Conservation (phyloP, 495 filamentous ascomycete genomes). For the Penicillium cinerascens region DNA sequence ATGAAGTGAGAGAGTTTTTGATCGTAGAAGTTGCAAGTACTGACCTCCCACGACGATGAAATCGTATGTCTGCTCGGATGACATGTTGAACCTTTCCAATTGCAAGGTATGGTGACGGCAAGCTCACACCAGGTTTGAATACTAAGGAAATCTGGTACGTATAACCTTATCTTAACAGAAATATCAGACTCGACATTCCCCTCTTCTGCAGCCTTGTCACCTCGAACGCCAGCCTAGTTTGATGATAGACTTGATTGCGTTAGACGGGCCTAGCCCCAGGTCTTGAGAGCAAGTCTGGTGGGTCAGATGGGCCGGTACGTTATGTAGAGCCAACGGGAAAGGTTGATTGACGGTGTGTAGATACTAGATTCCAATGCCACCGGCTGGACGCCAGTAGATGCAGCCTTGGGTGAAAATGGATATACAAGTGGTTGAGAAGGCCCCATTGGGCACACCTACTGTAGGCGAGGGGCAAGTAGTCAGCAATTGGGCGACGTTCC, state of each 20-base stretch:
- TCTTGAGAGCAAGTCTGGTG: neutral
- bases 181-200: neutral
- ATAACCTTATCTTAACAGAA: neutral
- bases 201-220: neutral
- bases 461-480: too few species aligned
- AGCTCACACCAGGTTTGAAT: neutral
- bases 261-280: neutral
- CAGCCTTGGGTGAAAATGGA: too few species aligned
- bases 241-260: neutral
- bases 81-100: neutral
- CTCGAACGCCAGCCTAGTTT: neutral
- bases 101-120: neutral
- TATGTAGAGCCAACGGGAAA: too few species aligned
- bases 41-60: neutral
- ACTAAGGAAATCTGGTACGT: neutral
- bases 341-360: too few species aligned
- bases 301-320: too few species aligned
- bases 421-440: too few species aligned
- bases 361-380: too few species aligned
- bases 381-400: too few species aligned
- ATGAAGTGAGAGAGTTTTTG: conserved; percentile 2
- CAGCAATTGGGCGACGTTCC: too few species aligned
- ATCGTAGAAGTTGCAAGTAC: neutral
- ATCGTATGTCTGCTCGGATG: neutral
- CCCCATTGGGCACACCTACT: too few species aligned